Evolutionary conservation across 2,329 filamentous ascomycete genomes (phyloP).

Genomic region (Fusarium tricinctum): DNA sequence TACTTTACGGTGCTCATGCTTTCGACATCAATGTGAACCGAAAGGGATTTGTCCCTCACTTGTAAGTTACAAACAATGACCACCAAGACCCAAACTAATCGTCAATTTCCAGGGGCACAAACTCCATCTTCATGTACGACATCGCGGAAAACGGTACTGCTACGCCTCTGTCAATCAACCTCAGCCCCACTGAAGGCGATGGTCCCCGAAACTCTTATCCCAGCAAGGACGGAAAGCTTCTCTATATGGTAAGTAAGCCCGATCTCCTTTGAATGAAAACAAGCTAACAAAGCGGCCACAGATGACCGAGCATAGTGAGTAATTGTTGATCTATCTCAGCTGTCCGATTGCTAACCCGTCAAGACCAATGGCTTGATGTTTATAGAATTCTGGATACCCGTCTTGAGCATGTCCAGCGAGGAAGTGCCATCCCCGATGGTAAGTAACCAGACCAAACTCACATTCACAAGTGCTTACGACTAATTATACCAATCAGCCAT

Average conservation of each 20-base stretch:
- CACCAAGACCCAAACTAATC: too few species aligned
- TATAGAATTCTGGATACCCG: background rate
- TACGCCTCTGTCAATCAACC: conserved; percentile 3
- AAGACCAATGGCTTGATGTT: conserved; percentile 15
- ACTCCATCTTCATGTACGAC: conserved; percentile 17
- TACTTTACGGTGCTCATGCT: conserved; percentile 13
- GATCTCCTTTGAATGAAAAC: fast-evolving
- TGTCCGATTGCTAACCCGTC: background rate
- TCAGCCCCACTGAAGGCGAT: conserved; percentile 11
- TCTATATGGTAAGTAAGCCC: conserved; percentile 5
- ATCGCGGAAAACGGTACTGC: conserved; percentile 13
- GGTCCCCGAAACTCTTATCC: conserved; percentile 11
- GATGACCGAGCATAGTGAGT: conserved; percentile 19
- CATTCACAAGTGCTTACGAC: background rate
- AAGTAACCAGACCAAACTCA: background rate
- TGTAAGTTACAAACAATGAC: background rate
- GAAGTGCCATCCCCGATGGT: conserved; percentile 8
- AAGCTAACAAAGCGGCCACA: background rate
- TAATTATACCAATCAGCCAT: background rate
- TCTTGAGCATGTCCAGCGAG: conserved; percentile 7
- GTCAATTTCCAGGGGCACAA: background rate
- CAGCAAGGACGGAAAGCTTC: conserved; percentile 14
- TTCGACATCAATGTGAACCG: conserved; percentile 13
- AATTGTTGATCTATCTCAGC: too few species aligned
- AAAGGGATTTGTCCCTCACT: conserved; percentile 14